A percentile compares a stretch with the other conserved stretches of the same genome.
Conservation (phyloP, 768 basidiomycete species). For the Mycena rosella region DNA sequence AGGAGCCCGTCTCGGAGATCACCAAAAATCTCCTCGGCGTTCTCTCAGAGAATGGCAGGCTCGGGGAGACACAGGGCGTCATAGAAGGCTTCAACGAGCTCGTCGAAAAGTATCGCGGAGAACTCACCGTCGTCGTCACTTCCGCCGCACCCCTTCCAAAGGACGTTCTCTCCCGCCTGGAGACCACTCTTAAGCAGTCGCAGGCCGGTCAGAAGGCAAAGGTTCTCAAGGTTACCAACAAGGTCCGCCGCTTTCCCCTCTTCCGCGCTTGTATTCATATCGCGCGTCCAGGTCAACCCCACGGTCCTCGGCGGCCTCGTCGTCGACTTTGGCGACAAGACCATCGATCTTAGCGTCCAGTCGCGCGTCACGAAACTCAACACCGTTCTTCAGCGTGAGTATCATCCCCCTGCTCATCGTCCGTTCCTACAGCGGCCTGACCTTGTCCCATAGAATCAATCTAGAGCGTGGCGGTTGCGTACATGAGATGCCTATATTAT, state of each 20-base stretch:
- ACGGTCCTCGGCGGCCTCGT: conserved; percentile 92
- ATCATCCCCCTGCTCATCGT: conserved; percentile 10
- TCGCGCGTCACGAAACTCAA: conserved; percentile 97
- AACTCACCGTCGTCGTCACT: conserved; percentile 93
- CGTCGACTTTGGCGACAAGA: conserved; percentile 98
- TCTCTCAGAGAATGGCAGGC: conserved; percentile 93
- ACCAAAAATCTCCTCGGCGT: conserved; percentile 93
- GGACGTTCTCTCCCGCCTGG: conserved; percentile 82
- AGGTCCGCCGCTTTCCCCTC: conserved; percentile 62
- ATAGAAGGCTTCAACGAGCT: conserved; percentile 94
- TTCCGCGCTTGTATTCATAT: conserved; percentile 27
- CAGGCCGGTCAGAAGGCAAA: conserved; percentile 90
- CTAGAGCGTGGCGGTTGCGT: conserved; percentile 42
- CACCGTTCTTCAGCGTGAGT: conserved; percentile 85
- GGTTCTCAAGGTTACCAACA: conserved; percentile 90
- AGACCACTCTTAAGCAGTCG: conserved; percentile 87
- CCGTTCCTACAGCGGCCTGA: conserved; percentile 10
- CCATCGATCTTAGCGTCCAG: conserved; percentile 94
- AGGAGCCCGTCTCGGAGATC: conserved; percentile 83
- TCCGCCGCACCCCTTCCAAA: conserved; percentile 85
- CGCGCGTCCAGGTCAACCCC: conserved; percentile 81
- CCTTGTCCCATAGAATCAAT: conserved; percentile 51
- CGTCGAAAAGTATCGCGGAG: conserved; percentile 90
- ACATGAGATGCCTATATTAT: conserved; percentile 36
- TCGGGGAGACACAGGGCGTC: conserved; percentile 86